These are phyloP conservation scores for Globisporangium radiosum DNA, from an alignment of 352 stramenopile species.

Conservation along the genomic window DNA sequence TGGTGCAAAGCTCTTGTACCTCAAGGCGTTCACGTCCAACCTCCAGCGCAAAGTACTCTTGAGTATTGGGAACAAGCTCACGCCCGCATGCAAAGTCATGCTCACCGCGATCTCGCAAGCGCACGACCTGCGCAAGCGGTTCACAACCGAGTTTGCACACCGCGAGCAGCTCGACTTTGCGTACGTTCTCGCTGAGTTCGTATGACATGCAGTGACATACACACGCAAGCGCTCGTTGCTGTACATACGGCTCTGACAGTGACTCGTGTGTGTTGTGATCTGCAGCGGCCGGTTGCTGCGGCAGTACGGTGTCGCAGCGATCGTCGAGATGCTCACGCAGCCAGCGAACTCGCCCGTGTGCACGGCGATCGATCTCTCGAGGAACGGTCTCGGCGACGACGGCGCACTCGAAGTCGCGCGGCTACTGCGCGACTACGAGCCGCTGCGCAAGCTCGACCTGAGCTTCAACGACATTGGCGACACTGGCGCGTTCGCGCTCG, in stretches of 20 bases:
- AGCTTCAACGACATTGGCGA: slow-evolving; percentile 75
- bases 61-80: slow-evolving; percentile 34
- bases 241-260: too few species aligned
- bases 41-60: slow-evolving; percentile 35
- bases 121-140: slow-evolving; percentile 45
- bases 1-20: slow-evolving; percentile 37
- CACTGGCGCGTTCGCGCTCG: slow-evolving; percentile 28
- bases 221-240: not conserved
- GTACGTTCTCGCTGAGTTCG: slow-evolving; percentile 12
- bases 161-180: slow-evolving; percentile 30
- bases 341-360: slow-evolving; percentile 13
- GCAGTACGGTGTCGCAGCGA: slow-evolving; percentile 40
- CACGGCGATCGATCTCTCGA: slow-evolving; percentile 35
- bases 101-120: slow-evolving; percentile 44
- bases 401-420: slow-evolving; percentile 36
- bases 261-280: not conserved
- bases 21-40: slow-evolving; percentile 42
- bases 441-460: slow-evolving; percentile 43
- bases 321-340: slow-evolving; percentile 31
- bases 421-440: slow-evolving; percentile 26
- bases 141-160: slow-evolving; percentile 31
- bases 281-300: slow-evolving; percentile 30
- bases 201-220: not conserved
- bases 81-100: slow-evolving; percentile 40
- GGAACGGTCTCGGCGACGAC: slow-evolving; percentile 52